Evolutionary conservation across 768 basidiomycete genomes (phyloP).

Genomic region (Phylloporus arenicola): DNA sequence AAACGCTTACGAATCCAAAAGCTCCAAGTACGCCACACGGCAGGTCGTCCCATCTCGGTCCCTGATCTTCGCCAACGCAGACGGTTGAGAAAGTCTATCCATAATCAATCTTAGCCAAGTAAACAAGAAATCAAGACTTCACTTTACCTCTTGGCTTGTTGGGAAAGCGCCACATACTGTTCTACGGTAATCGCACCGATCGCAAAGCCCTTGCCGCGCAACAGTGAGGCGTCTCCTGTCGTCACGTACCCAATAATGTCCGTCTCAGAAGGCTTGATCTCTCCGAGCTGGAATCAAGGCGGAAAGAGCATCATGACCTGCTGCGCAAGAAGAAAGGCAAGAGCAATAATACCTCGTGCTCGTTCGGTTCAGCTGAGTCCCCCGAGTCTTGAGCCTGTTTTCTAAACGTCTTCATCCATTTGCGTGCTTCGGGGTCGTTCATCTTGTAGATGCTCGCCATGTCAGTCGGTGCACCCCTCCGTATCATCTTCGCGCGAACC

Average conservation of each 20-base stretch:
- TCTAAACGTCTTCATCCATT: conserved; percentile 39
- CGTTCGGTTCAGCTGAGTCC: conserved; percentile 18
- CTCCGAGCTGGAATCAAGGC: conserved; percentile 38
- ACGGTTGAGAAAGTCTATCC: conserved; percentile 22
- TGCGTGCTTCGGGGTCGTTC: conserved; percentile 45
- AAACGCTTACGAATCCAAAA: conserved; percentile 24
- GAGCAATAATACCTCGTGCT: conserved; percentile 24
- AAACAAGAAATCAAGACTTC: neutral
- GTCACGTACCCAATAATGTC: conserved; percentile 77
- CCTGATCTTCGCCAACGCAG: conserved; percentile 58
- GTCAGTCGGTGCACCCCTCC: conserved; percentile 69
- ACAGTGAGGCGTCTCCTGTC: conserved; percentile 77
- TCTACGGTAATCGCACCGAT: conserved; percentile 67
- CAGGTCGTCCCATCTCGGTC: conserved; percentile 52
- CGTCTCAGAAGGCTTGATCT: conserved; percentile 36
- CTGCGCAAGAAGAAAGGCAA: neutral
- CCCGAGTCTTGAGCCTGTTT: conserved; percentile 16
- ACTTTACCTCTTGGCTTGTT: conserved; percentile 42
- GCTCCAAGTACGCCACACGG: conserved; percentile 44
- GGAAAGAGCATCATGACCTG: neutral
- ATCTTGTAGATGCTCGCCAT: conserved; percentile 68
- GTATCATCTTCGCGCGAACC: conserved; percentile 57
- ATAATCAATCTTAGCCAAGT: neutral
- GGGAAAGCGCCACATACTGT: conserved; percentile 45
- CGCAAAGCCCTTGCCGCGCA: conserved; percentile 70